Base-by-base conservation (phyloP, 352 stramenopile genomes). In the Pythium oligandrum region DNA sequence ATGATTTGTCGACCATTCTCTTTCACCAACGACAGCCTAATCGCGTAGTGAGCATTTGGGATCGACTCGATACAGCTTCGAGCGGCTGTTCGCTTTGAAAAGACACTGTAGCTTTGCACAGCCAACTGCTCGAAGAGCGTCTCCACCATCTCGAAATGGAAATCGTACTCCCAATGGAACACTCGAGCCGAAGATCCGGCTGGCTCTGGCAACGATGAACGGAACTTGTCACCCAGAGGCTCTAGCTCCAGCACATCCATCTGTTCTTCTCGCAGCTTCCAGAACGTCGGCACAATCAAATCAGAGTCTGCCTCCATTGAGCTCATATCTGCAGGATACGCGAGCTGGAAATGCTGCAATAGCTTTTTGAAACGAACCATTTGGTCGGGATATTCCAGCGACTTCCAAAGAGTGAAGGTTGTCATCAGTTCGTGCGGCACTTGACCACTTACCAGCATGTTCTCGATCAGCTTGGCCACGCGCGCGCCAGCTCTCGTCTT, bases 121-220 rank as follows among this genome's bases (percentile, higher is more conserved):
- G 51, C 58, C 26, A 67, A 40, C 17, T 67, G 54, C 12, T 71
- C 63, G 9, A 62, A 67, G 0, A 71, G 9, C 8, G 53, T 52
- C 30, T 71, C 59, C 1, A 59, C 58, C 4, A 67, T 46, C 2
- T 54, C 44, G 11, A 40, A 26, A 26, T 26, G n/a, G 37, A 71
- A 71, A 5, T 53, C 46, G 44, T 67, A 71, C 31, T 71, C 53
- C 58, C 63, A 71, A 0, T 26, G 17, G 17, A 26, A 26, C 17
- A 26, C 17, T 26, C 17, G 17, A 26, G 17, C 17, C n/a, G 48
- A 40, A 9, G 64, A 45, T 6, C 31, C 50, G 1, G 54, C 30
- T 26, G 35, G 6, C 6, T 11, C 37, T 1, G 30, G 12, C 10
- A 12, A 9, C 7, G 47, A 3, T 26, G 35, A 40, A 42, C 12